Base-by-base conservation (phyloP, 148 eudicot genomes). In the Dysphania ambrosioides region DNA sequence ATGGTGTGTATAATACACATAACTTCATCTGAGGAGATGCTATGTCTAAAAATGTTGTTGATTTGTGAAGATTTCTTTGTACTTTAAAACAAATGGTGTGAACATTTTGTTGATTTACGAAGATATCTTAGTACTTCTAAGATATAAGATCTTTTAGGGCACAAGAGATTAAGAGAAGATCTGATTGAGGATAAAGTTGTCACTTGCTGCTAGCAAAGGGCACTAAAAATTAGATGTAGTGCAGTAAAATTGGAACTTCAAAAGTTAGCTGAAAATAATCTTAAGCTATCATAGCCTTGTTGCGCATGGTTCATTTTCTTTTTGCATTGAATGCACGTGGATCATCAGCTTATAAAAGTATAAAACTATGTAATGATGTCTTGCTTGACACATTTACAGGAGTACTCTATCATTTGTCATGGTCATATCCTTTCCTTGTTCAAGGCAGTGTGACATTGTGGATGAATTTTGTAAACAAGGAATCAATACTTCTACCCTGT, bases 371-470 rank as follows among this genome's bases (percentile, higher is more conserved):
- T 29, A 59, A 34, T 76, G 42, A 72, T 47, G 13, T 42, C 47
- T 18, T 68, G n/a, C 29, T 66, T 73, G 57, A 24, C 66, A 34
- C 66, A 30, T 36, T 72, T 73, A 26, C 73, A 73, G 72, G 81
- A 56, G 21, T 79, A 15, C 57, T 67, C 27, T 35, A 36, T 59
- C 26, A n/a, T 40, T 42, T 62, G 58, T 79, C 62, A 73, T 73
- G 76, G 51, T 73, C 62, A 42, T 27, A 41, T 35, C 55, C 64
- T 72, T 66, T 51, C 60, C 36, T 23, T 70, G 35, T 44, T 67
- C 34, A 66, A 66, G 77, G 23, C 70, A 38, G 64, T 47, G 64
- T 35, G 44, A 51, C 55, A 32, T 72, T 40, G 61, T 66, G 47
- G 19, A 21, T 71, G 31, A 68, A 68, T 61, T 49, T 29, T 68